These are phyloP conservation scores for Naganishia antarctica DNA, from an alignment of 768 basidiomycete species.

Conservation along the genomic window DNA sequence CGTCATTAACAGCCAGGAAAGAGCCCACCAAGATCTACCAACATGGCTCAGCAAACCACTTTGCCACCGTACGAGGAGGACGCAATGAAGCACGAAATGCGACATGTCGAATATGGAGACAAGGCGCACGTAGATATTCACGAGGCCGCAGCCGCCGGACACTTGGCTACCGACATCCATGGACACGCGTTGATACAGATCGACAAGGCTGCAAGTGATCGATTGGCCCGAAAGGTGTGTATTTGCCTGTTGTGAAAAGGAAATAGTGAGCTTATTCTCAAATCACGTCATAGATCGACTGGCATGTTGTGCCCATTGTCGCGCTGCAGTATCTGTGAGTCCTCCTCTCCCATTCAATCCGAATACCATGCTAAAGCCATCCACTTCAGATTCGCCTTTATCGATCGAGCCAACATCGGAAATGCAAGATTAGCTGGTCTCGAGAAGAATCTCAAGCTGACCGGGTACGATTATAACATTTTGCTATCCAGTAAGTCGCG, in stretches of 20 bases:
- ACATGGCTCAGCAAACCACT: background rate
- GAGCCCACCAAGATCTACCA: too few species aligned
- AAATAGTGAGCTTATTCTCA: background rate
- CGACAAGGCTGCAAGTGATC: constrained; percentile 24
- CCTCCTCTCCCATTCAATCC: background rate
- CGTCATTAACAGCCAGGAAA: too few species aligned
- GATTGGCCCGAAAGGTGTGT: constrained; percentile 27
- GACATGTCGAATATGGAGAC: constrained; percentile 1
- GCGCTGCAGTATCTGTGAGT: constrained; percentile 22
- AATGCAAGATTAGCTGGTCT: constrained; percentile 28
- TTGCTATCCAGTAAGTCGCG: constrained; percentile 19
- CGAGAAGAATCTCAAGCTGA: constrained; percentile 34
- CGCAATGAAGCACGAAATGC: background rate
- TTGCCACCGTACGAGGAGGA: background rate
- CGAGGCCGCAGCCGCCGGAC: background rate
- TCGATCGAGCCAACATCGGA: constrained; percentile 26
- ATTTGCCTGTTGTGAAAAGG: too few species aligned
- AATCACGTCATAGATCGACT: constrained; percentile 5
- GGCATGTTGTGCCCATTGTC: constrained; percentile 20
- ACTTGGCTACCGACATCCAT: constrained; percentile 4
- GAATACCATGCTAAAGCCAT: background rate
- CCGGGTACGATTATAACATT: constrained; percentile 32
- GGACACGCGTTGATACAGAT: constrained; percentile 12
- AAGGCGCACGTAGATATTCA: background rate
- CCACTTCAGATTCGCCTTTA: constrained; percentile 19